A percentile compares a stretch with the other conserved stretches of the same genome.
Evolutionary conservation across 768 basidiomycete genomes (phyloP).

Genomic region (Boletus eberwhitei): DNA sequence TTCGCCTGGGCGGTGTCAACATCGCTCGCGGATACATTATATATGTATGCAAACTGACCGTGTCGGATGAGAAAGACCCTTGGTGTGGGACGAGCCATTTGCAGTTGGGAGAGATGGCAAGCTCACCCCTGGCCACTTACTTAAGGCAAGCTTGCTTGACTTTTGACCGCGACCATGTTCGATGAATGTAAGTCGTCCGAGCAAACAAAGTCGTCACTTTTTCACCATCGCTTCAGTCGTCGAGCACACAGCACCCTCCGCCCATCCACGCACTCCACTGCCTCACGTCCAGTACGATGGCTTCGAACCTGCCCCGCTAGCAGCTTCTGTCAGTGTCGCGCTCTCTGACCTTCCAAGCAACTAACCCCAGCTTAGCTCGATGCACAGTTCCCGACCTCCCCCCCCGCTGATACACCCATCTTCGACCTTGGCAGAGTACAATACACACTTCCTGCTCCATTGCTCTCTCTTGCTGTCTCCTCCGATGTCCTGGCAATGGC

Average conservation of each 20-base stretch:
- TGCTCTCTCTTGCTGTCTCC: constrained; percentile 77
- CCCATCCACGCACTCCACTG: constrained; percentile 37
- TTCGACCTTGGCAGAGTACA: constrained; percentile 89
- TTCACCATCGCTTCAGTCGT: constrained; percentile 56
- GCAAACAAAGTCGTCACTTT: background rate
- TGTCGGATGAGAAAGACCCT: constrained; percentile 80
- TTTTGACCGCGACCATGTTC: constrained; percentile 45
- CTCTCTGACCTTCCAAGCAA: background rate
- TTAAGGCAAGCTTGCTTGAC: background rate
- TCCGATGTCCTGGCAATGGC: constrained; percentile 89
- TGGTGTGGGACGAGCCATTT: constrained; percentile 52
- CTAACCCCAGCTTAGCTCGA: constrained; percentile 29
- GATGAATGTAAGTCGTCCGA: constrained; percentile 54
- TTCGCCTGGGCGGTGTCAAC: constrained; percentile 54
- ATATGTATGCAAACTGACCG: constrained; percentile 40
- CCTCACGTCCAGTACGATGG: constrained; percentile 80
- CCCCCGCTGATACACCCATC: constrained; percentile 49
- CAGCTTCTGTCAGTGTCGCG: constrained; percentile 22
- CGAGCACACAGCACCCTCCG: constrained; percentile 68
- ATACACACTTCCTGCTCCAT: constrained; percentile 80
- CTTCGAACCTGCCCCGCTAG: constrained; percentile 71
- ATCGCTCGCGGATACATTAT: background rate
- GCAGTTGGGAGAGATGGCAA: background rate
- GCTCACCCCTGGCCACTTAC: background rate
- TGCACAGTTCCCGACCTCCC: constrained; percentile 22